phyloP scores from a whole-genome alignment of 2,329 filamentous ascomycete species.

The Hypoxylon sp. region DNA sequence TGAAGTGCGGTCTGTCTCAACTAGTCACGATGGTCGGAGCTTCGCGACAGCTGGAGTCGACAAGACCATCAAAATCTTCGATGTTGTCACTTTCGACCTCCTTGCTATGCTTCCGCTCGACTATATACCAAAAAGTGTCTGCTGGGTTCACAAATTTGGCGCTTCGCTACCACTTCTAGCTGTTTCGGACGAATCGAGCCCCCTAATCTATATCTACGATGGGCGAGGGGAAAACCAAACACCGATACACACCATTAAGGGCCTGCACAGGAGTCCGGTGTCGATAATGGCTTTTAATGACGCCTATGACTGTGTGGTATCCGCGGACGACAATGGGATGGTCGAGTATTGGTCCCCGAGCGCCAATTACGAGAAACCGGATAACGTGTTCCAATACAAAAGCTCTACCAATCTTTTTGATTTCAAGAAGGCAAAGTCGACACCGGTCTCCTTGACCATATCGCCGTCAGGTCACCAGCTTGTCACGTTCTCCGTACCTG shows the following conservation, averaged over 20 bases:
- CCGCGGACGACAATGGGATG: conserved; percentile 91
- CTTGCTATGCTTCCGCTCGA: conserved; percentile 85
- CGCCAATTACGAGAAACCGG: conserved; percentile 88
- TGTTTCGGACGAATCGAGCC: conserved; percentile 81
- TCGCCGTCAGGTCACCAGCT: conserved; percentile 90
- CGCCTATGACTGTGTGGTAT: conserved; percentile 89
- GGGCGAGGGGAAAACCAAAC: conserved; percentile 85
- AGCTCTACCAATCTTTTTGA: conserved; percentile 95
- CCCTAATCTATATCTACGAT: conserved; percentile 86
- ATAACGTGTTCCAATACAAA: conserved; percentile 92
- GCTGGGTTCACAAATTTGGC: conserved; percentile 91
- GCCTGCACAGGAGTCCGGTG: conserved; percentile 86
- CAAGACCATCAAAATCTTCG: conserved; percentile 84
- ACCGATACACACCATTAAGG: conserved; percentile 82
- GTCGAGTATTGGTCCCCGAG: conserved; percentile 94
- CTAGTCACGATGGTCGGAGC: conserved; percentile 90
- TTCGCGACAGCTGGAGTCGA: conserved; percentile 91
- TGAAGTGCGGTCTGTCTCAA: conserved; percentile 85
- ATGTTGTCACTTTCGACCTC: conserved; percentile 89
- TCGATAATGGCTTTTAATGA: conserved; percentile 92
- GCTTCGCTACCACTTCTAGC: conserved; percentile 90
- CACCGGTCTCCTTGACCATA: conserved; percentile 84
- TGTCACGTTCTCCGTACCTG: conserved; percentile 90
- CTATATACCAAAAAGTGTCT: conserved; percentile 82
- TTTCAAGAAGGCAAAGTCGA: conserved; percentile 94